phyloP scores from a whole-genome alignment of 495 filamentous ascomycete species.

The Tuber calosporum region DNA sequence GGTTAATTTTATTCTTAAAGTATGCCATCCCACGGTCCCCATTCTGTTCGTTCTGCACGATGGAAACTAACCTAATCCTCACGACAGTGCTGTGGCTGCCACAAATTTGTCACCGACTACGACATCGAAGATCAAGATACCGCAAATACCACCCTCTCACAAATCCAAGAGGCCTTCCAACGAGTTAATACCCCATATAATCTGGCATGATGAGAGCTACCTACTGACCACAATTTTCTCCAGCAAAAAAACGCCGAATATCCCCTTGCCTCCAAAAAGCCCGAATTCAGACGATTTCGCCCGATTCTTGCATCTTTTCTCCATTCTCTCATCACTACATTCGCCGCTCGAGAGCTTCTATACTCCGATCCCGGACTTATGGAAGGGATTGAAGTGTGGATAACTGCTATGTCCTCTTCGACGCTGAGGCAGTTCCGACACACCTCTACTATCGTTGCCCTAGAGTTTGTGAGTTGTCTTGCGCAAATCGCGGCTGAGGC shows the following conservation, averaged over 20 bases:
- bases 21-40: neutral
- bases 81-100: slow-evolving; percentile 59
- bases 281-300: slow-evolving; percentile 64
- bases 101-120: slow-evolving; percentile 61
- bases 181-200: slow-evolving; percentile 48
- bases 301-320: slow-evolving; percentile 71
- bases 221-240: slow-evolving; percentile 12
- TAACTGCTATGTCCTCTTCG: slow-evolving; percentile 76
- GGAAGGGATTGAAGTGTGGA: slow-evolving; percentile 80
- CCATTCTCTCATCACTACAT: slow-evolving; percentile 59
- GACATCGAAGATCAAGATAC: slow-evolving; percentile 82
- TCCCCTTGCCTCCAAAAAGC: slow-evolving; percentile 77
- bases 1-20: slow-evolving; percentile 79
- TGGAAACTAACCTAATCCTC: neutral
- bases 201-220: neutral
- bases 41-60: neutral
- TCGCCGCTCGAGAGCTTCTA: slow-evolving; percentile 66
- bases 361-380: slow-evolving; percentile 67
- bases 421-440: slow-evolving; percentile 80
- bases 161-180: slow-evolving; percentile 75
- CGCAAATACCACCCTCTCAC: slow-evolving; percentile 53
- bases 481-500: slow-evolving; percentile 57
- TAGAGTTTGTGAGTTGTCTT: slow-evolving; percentile 66
- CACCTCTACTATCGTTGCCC: slow-evolving; percentile 73
- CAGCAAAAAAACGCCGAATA: slow-evolving; percentile 76